These are phyloP conservation scores for Iris macrosiphon DNA, from an alignment of 106 monocot genomes.

Conservation along the genomic window DNA sequence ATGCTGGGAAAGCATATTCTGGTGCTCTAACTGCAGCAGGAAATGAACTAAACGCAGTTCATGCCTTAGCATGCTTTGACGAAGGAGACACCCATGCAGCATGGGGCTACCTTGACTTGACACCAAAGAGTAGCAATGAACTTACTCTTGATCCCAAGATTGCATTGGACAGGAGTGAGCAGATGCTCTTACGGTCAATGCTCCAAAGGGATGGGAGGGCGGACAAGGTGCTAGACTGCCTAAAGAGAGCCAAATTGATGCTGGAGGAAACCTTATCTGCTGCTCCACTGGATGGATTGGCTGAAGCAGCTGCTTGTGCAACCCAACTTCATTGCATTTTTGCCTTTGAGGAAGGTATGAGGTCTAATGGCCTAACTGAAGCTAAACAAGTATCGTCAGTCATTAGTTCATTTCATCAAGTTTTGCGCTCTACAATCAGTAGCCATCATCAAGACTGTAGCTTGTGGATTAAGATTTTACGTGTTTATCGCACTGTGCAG, in stretches of 20 bases:
- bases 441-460: constrained; percentile 72
- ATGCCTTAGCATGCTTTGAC: constrained; percentile 90
- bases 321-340: constrained; percentile 74
- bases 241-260: constrained; percentile 72
- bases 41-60: constrained; percentile 89
- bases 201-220: constrained; percentile 41
- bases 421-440: constrained; percentile 52
- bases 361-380: constrained; percentile 13
- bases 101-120: constrained; percentile 89
- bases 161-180: constrained; percentile 92
- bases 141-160: constrained; percentile 82
- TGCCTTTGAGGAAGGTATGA: constrained; percentile 58
- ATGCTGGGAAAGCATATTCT: constrained; percentile 91
- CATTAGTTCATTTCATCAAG: constrained; percentile 37
- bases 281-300: constrained; percentile 67
- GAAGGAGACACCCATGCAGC: constrained; percentile 74
- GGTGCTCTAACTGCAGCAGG: constrained; percentile 94
- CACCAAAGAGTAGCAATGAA: constrained; percentile 84
- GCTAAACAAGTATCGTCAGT: constrained; percentile 17
- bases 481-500: constrained; percentile 53
- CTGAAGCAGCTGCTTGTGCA: constrained; percentile 55
- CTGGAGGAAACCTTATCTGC: constrained; percentile 78
- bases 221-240: constrained; percentile 24
- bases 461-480: constrained; percentile 84
- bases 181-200: constrained; percentile 91